Conservation (phyloP, 306 rosid genomes). For the Arachis hypogaea region DNA sequence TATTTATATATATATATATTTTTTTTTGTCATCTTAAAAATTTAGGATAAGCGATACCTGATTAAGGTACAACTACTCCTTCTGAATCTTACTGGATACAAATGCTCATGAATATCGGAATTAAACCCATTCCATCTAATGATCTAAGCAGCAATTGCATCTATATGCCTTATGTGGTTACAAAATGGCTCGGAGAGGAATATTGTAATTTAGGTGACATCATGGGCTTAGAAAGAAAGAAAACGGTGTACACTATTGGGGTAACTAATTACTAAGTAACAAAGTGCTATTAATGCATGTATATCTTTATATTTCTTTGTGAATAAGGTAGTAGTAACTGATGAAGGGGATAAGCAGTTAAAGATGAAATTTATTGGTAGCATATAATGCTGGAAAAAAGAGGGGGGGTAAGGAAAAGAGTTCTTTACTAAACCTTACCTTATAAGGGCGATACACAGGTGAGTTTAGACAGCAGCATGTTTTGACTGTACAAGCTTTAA, state of each 20-base stretch:
- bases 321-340: constrained; percentile 3
- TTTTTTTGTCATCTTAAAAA: too few species aligned
- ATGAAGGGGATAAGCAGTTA: not conserved
- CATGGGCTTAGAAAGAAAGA: constrained; percentile 28
- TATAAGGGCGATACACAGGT: not conserved
- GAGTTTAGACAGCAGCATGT: constrained; percentile 1
- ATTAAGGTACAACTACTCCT: constrained; percentile 18
- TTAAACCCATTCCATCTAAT: not conserved
- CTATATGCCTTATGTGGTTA: constrained; percentile 35
- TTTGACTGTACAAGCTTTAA: constrained; percentile 1
- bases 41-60: too few species aligned
- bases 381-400: constrained; percentile 21
- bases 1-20: too few species aligned
- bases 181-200: constrained; percentile 41
- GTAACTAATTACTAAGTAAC: constrained; percentile 21
- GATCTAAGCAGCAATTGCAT: constrained; percentile 39
- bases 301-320: not conserved
- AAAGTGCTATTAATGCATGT: not conserved
- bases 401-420: constrained; percentile 36
- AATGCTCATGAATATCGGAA: constrained; percentile 13
- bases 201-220: constrained; percentile 47
- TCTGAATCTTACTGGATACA: constrained; percentile 16
- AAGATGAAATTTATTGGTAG: constrained; percentile 25
- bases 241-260: constrained; percentile 31
- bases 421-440: not conserved